A percentile compares a stretch with the other conserved stretches of the same genome.
These are phyloP conservation scores for Heliamphora exappendiculata DNA, from an alignment of 148 eudicot species.

Conservation along the genomic window DNA sequence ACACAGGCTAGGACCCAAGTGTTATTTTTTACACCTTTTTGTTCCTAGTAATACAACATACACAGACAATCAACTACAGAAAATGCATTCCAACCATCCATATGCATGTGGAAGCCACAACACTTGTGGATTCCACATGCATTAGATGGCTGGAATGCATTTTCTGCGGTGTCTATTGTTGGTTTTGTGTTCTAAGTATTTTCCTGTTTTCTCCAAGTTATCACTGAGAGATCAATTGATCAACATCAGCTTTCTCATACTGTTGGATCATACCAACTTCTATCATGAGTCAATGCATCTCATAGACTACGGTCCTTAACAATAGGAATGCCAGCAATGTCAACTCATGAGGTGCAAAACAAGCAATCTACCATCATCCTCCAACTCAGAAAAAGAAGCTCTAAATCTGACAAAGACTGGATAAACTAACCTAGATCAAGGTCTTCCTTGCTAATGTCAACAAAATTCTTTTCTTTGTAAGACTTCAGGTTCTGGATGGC, in stretches of 20 bases:
- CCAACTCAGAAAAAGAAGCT: background rate
- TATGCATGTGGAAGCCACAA: too few relatives aligned
- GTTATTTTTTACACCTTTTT: too few relatives aligned
- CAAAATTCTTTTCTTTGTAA: conserved; percentile 76
- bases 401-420: background rate
- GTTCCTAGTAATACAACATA: too few relatives aligned
- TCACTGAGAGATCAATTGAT: too few relatives aligned
- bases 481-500: conserved; percentile 77
- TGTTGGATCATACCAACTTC: background rate
- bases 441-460: conserved; percentile 95
- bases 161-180: too few relatives aligned
- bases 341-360: background rate
- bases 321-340: background rate
- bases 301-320: background rate
- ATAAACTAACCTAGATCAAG: conserved; percentile 72
- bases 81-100: too few relatives aligned
- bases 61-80: too few relatives aligned
- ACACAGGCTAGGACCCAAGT: background rate
- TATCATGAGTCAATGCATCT: background rate
- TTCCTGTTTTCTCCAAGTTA: background rate
- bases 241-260: background rate
- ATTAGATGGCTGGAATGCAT: too few relatives aligned
- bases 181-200: too few relatives aligned
- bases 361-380: background rate
- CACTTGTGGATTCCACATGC: too few relatives aligned